Percentiles rank a stretch among this genome's conserved stretches.
These are phyloP conservation scores for Arthrinium puccinioides DNA, from an alignment of 2,329 filamentous ascomycete genomes.

Conservation along the genomic window DNA sequence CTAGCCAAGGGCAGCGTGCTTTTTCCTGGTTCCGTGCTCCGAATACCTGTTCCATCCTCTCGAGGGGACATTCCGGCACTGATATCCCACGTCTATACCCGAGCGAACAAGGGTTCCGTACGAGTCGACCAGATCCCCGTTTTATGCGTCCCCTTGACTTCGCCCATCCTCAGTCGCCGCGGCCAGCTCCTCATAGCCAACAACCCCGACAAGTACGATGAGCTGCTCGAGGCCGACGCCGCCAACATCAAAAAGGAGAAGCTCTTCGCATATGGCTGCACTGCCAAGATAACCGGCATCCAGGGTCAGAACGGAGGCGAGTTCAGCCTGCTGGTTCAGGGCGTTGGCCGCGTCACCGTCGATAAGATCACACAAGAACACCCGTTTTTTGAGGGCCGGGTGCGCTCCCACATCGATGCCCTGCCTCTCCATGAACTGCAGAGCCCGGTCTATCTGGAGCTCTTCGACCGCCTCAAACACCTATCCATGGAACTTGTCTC, in stretches of 20 bases:
- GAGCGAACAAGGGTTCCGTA: slow-evolving; percentile 60
- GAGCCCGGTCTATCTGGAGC: slow-evolving; percentile 36
- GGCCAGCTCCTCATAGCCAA: slow-evolving; percentile 70
- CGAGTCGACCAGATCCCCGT: slow-evolving; percentile 65
- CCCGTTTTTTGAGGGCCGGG: slow-evolving; percentile 79
- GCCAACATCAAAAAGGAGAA: slow-evolving; percentile 60
- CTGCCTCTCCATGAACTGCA: slow-evolving; percentile 14
- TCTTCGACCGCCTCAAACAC: slow-evolving; percentile 76
- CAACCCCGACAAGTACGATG: slow-evolving; percentile 44
- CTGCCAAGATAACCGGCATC: slow-evolving; percentile 71
- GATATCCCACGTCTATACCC: slow-evolving; percentile 76
- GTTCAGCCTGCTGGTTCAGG: slow-evolving; percentile 80
- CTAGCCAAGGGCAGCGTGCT: slow-evolving; percentile 75
- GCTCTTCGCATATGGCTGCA: slow-evolving; percentile 75
- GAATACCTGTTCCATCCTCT: slow-evolving; percentile 71
- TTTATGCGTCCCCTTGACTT: slow-evolving; percentile 79
- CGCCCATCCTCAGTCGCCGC: slow-evolving; percentile 63
- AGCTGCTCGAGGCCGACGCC: slow-evolving; percentile 45
- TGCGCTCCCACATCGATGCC: slow-evolving; percentile 35
- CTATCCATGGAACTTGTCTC: slow-evolving; percentile 81
- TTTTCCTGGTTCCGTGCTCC: slow-evolving; percentile 76
- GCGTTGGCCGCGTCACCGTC: slow-evolving; percentile 67
- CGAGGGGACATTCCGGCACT: slow-evolving; percentile 85
- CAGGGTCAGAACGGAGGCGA: slow-evolving; percentile 70
- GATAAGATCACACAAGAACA: slow-evolving; percentile 69